Conservation (phyloP, 768 basidiomycete species). For the Multifurca ochricompacta region DNA sequence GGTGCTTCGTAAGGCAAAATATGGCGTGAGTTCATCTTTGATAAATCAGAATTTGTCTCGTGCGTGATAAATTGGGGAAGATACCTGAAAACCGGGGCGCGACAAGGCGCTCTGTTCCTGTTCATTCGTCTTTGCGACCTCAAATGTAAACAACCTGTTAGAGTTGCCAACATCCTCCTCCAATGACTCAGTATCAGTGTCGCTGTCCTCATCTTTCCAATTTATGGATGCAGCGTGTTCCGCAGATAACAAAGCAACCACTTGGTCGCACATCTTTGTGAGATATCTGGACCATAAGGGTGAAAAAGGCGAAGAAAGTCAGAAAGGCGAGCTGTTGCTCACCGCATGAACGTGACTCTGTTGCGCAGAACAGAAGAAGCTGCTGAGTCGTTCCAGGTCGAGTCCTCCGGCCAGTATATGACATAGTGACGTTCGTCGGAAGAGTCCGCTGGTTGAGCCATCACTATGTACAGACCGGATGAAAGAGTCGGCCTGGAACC, state of each 20-base stretch:
- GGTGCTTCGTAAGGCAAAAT: background rate
- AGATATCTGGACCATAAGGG: background rate
- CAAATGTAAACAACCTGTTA: slow-evolving; percentile 45
- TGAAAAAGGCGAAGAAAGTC: background rate
- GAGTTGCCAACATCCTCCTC: slow-evolving; percentile 36
- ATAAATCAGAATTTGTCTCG: background rate
- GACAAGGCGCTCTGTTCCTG: slow-evolving; percentile 44
- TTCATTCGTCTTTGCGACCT: slow-evolving; percentile 46
- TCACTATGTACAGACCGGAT: background rate
- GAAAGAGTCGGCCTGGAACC: background rate
- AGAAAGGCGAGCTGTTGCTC: background rate
- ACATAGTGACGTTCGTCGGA: slow-evolving; percentile 33
- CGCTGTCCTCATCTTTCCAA: slow-evolving; percentile 32
- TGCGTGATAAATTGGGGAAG: background rate
- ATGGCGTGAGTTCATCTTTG: background rate
- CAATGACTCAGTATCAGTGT: slow-evolving; percentile 17
- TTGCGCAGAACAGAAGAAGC: slow-evolving; percentile 39
- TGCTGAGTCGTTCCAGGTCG: slow-evolving; percentile 49
- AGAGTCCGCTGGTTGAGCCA: background rate
- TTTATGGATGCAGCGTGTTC: slow-evolving; percentile 39
- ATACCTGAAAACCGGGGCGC: slow-evolving; percentile 41
- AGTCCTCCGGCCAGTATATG: slow-evolving; percentile 55
- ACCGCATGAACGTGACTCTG: slow-evolving; percentile 58
- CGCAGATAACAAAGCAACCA: slow-evolving; percentile 41
- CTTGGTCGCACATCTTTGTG: slow-evolving; percentile 40